Conservation (phyloP, 2,329 filamentous ascomycete species). For the Ophiostoma tasmaniense region DNA sequence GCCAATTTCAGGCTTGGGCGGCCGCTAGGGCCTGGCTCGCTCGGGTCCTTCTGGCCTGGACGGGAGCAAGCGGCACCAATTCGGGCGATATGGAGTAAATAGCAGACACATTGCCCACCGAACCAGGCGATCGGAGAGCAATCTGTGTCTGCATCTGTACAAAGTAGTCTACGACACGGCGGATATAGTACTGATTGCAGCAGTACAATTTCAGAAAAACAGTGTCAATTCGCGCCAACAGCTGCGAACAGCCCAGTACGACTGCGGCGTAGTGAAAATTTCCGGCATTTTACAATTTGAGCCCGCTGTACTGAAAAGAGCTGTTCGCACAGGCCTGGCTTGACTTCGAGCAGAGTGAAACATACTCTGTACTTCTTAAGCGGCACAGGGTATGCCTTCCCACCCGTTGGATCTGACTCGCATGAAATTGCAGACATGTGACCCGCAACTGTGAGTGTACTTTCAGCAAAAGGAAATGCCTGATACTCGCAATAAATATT, state of each 20-base stretch:
- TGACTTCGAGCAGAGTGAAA: not conserved
- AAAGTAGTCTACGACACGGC: too few species aligned
- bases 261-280: too few species aligned
- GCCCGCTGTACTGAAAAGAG: too few species aligned
- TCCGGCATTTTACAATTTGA: too few species aligned
- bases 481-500: not conserved
- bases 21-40: not conserved
- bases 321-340: too few species aligned
- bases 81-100: not conserved
- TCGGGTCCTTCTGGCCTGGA: not conserved
- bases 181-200: too few species aligned
- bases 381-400: conserved; percentile 1
- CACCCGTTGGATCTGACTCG: conserved; percentile 1
- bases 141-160: too few species aligned
- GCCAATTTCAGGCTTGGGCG: not conserved
- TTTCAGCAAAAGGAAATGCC: not conserved
- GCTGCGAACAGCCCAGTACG: too few species aligned
- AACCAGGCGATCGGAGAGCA: not conserved
- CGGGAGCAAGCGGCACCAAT: not conserved
- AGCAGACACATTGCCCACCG: not conserved
- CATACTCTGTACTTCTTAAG: not conserved
- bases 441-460: not conserved
- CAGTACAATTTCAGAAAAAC: too few species aligned
- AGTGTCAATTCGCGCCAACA: too few species aligned
- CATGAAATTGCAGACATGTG: not conserved